These are phyloP conservation scores for Leccinum olivaceopallidum DNA, from an alignment of 768 basidiomycete species.

Conservation along the genomic window DNA sequence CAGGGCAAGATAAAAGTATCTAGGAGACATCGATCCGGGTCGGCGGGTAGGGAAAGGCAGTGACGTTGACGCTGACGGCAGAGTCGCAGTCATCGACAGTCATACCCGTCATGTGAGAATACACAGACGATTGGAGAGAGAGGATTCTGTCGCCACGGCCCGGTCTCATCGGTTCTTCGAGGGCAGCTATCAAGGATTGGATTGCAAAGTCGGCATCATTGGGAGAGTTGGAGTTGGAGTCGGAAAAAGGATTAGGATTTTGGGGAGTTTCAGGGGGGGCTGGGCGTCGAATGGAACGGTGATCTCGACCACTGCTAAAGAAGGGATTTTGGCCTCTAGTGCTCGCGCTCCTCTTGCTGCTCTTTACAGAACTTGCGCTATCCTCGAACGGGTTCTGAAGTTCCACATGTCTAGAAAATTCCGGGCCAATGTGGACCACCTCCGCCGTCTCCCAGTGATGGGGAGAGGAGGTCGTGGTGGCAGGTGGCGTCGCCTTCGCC, in stretches of 20 bases:
- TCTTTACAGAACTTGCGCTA: constrained; percentile 16
- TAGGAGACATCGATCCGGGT: constrained; percentile 14
- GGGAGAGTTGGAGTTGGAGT: constrained; percentile 25
- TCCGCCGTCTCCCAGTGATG: constrained; percentile 76
- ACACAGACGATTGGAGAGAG: constrained; percentile 56
- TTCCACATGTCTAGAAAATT: constrained; percentile 3
- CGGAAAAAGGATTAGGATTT: constrained; percentile 44
- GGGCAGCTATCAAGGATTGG: constrained; percentile 66
- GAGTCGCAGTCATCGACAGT: constrained; percentile 27
- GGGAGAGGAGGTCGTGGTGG: constrained; percentile 43
- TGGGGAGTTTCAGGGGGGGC: constrained; percentile 11
- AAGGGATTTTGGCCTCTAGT: constrained; percentile 37
- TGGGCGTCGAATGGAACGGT: constrained; percentile 22
- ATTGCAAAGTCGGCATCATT: constrained; percentile 41
- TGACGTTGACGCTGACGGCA: constrained; percentile 23
- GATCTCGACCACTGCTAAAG: constrained; percentile 42
- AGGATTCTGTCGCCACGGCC: constrained; percentile 49
- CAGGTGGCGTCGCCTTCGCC: constrained; percentile 63
- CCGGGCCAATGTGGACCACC: constrained; percentile 42
- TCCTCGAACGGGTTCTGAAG: constrained; percentile 31
- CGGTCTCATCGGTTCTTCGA: constrained; percentile 51
- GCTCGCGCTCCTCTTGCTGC: not conserved
- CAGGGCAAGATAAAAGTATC: not conserved
- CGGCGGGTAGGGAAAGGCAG: constrained; percentile 34
- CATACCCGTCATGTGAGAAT: constrained; percentile 26